These are phyloP conservation scores for Cucurbitaria berberidis DNA, from an alignment of 2,329 filamentous ascomycete genomes.

Conservation along the genomic window DNA sequence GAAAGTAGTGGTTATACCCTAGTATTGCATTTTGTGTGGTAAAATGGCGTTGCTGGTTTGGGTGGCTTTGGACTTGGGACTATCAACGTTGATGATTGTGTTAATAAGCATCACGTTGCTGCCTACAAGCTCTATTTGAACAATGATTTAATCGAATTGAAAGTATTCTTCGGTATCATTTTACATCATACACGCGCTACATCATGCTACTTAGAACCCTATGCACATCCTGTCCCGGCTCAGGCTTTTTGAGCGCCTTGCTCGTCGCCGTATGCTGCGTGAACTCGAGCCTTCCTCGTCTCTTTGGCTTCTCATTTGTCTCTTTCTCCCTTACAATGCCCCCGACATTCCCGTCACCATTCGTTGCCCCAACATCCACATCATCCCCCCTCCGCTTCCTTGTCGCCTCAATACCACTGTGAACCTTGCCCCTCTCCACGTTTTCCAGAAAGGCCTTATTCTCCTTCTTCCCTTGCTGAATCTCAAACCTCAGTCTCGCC, in stretches of 20 bases:
- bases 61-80: background rate
- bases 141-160: background rate
- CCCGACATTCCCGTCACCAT: slow-evolving; percentile 18
- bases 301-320: slow-evolving; percentile 39
- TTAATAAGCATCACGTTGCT: background rate
- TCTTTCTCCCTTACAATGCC: slow-evolving; percentile 27
- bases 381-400: slow-evolving; percentile 59
- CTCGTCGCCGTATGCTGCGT: slow-evolving; percentile 66
- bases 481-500: slow-evolving; percentile 77
- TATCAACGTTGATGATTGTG: background rate
- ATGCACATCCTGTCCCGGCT: slow-evolving; percentile 38
- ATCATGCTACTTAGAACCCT: slow-evolving; percentile 49
- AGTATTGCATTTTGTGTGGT: slow-evolving; percentile 9
- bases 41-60: slow-evolving; percentile 7
- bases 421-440: slow-evolving; percentile 79
- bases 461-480: slow-evolving; percentile 75
- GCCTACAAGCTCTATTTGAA: background rate
- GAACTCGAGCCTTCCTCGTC: slow-evolving; percentile 60
- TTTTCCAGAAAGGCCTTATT: slow-evolving; percentile 83
- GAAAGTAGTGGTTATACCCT: slow-evolving; percentile 33
- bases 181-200: slow-evolving; percentile 22
- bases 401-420: slow-evolving; percentile 64
- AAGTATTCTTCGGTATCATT: background rate
- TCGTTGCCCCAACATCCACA: slow-evolving; percentile 29
- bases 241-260: slow-evolving; percentile 42